Evolutionary conservation across 768 basidiomycete genomes (phyloP).

Genomic region (Suillus variegatus): DNA sequence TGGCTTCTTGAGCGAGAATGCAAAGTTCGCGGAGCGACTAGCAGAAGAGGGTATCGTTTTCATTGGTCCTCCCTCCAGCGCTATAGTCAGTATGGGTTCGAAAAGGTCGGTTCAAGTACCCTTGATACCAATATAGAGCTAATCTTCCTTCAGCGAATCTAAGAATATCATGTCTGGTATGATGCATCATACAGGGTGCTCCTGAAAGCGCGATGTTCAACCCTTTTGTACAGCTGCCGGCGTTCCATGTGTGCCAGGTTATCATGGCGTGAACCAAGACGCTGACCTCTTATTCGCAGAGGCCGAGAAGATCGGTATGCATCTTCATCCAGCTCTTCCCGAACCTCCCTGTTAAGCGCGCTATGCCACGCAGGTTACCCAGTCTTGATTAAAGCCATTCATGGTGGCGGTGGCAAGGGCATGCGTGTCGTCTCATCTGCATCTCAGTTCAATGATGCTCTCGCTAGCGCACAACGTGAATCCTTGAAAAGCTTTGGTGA

Average conservation of each 20-base stretch:
- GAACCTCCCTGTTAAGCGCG: neutral
- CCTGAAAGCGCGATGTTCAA: constrained; percentile 12
- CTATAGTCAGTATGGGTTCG: constrained; percentile 93
- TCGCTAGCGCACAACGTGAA: constrained; percentile 88
- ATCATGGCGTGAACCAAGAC: constrained; percentile 85
- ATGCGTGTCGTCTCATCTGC: constrained; percentile 79
- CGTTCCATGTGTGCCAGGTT: constrained; percentile 93
- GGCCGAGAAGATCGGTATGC: constrained; percentile 67
- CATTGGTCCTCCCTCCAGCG: constrained; percentile 86
- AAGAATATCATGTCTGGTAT: constrained; percentile 91
- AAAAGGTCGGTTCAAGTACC: constrained; percentile 63
- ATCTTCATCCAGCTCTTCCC: neutral
- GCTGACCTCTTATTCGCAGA: constrained; percentile 66
- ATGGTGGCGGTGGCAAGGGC: constrained; percentile 94
- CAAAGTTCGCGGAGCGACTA: constrained; percentile 73
- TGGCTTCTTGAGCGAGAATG: constrained; percentile 92
- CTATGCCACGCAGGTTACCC: constrained; percentile 64
- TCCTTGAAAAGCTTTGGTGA: constrained; percentile 87
- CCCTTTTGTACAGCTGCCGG: constrained; percentile 61
- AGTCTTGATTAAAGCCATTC: constrained; percentile 94
- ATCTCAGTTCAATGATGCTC: constrained; percentile 75
- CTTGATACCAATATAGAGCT: neutral
- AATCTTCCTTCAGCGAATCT: constrained; percentile 62
- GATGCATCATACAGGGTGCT: constrained; percentile 15
- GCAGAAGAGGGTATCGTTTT: constrained; percentile 83